Base-by-base conservation (phyloP, 1,284 basidiomycete genomes). In the Tilletia setariae region DNA sequence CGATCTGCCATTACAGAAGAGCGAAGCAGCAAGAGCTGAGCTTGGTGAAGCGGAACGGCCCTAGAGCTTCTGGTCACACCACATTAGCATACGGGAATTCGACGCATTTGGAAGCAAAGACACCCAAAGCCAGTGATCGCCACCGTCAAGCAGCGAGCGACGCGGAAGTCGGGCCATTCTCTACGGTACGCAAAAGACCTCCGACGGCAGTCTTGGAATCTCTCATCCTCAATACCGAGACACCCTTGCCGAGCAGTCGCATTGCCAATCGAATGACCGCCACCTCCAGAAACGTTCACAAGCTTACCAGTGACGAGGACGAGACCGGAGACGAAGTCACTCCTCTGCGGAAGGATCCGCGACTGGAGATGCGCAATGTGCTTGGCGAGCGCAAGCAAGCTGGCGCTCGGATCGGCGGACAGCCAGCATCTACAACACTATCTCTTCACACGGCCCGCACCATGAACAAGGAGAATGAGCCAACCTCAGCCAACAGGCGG, bases 1-100 rank as follows among this genome's bases (percentile, higher is more conserved):
- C n/a, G n/a, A n/a, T n/a, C n/a, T n/a, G n/a, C n/a, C n/a, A n/a
- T n/a, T n/a, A 49, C 56, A 61, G 56, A 15, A 16, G 28, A 8
- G 56, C 56, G 56, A 61, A 61, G 15, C 56, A 61, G 28, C 56
- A 61, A 30, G 56, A 61, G 56, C 56, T 61, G 56, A 61, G 56
- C 56, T 16, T 61, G 30, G 15, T 61, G 56, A 61, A 61, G 56
- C 56, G 56, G 13, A 61, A 61, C n/a, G 56, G 56, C 11, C 56
- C 28, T 61, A n/a, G 23, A 7, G 15, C 56, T 32, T 16, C 56
- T 61, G 56, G 25, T 35, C 28, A 61, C 21, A 32, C 32, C 28
- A 40, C 56, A 15, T 32, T 19, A 16, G 56, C n/a, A 9, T 25
- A 19, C 15, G 53, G n/a, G 9, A 19, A n/a, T 19, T 19, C 56